Evolutionary conservation across 2,329 filamentous ascomycete species (phyloP), one percentile per base, ranked within the genome.

Genomic region (Didymella sp.): DNA sequence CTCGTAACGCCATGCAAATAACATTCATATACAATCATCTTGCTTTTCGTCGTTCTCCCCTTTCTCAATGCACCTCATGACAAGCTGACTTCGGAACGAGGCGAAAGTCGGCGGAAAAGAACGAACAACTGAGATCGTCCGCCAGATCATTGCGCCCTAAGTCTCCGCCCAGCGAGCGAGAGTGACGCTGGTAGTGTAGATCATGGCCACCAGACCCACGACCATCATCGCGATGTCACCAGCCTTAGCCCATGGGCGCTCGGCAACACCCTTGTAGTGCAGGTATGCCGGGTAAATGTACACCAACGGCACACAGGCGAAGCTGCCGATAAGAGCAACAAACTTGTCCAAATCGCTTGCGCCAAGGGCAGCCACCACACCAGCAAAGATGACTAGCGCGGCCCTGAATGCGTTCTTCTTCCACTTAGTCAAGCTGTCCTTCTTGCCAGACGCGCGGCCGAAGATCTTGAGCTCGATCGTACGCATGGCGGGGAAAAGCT

Each of bases 221-320:
- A 80, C 72, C 77, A 91, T 87, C 70, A 92, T 81, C 1, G 78
- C 69, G 4, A 89, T 58, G 68, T 92, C 89, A 4, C 85, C 79
- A 2, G 75, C 71, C 76, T 87, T 90, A 25, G 78, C 82, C 70
- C 74, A 78, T 28, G 72, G 74, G n/a, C 80, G 83, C 45, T 81
- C 78, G 6, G 89, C 89, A 3, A 88, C 81, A 4, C 86, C 89
- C 66, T 82, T 86, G 75, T 86, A 89, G 72, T 92, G 89, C 68
- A 92, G 70, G 60, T 82, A 87, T 0, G 89, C 84, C 40, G 90
- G 89, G 69, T 91, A 92, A 56, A 92, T 89, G 74, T 91, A 92
- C 11, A 92, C 89, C 61, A 92, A 75, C 13, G 89, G 89, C 51
- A 92, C 87, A 64, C 89, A 92, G 2, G 89, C 89, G 68, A 90